phyloP scores from a whole-genome alignment of 129 eudicot species.

The Logfia minima region DNA sequence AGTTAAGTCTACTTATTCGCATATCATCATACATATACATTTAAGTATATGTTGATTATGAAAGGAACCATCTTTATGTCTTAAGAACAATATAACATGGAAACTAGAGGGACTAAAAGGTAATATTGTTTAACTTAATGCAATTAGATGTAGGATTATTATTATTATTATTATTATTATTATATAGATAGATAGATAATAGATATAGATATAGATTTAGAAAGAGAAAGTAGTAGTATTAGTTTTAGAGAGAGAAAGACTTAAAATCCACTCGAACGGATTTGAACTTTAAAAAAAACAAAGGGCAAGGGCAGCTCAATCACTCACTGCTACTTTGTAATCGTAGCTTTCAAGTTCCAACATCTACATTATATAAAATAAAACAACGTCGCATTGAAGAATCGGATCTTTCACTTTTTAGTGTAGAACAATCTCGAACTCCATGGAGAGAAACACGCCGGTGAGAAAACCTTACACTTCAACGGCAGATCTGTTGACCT shows the following conservation, averaged over 20 bases:
- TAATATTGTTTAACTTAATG: background rate
- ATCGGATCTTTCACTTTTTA: constrained; percentile 29
- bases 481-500: constrained; percentile 94
- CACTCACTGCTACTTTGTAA: constrained; percentile 24
- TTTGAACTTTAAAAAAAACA: background rate
- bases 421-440: constrained; percentile 23
- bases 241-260: constrained; percentile 24
- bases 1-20: too few species aligned
- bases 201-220: too few species aligned
- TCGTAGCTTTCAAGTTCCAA: constrained; percentile 39
- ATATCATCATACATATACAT: too few species aligned
- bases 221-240: background rate
- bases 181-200: too few species aligned
- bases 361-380: constrained; percentile 9
- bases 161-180: too few species aligned
- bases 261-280: constrained; percentile 27
- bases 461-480: constrained; percentile 91
- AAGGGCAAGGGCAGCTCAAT: background rate
- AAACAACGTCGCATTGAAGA: constrained; percentile 31
- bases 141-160: constrained; percentile 23
- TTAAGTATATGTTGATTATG: too few species aligned
- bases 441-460: constrained; percentile 73
- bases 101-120: constrained; percentile 16
- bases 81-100: background rate
- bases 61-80: background rate